Conservation (phyloP, 192 early-diverging fungal species). For the Entrophospora sp. region DNA sequence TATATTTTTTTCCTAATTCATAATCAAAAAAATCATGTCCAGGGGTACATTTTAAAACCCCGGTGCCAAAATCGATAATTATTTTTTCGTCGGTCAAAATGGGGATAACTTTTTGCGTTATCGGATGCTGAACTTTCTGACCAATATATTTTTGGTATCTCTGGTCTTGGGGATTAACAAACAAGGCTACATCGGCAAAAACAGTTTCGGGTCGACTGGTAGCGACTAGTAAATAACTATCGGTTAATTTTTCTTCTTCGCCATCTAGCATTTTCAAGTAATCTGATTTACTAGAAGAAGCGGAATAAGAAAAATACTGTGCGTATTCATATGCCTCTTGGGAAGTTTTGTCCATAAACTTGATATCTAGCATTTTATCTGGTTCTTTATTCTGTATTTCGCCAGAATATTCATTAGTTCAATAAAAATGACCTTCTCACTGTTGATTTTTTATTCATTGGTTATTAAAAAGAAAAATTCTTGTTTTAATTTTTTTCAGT, state of each 20-base stretch:
- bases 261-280: no score
- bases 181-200: conserved; percentile 13
- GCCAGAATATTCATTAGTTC: background rate
- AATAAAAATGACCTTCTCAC: conserved; percentile 11
- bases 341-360: background rate
- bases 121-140: background rate
- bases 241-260: no score
- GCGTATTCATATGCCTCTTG: background rate
- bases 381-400: background rate
- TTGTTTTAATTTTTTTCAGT: background rate
- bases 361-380: conserved; percentile 1
- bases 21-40: conserved; percentile 10
- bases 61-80: background rate
- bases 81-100: conserved; percentile 5
- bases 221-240: background rate
- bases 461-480: conserved; percentile 1
- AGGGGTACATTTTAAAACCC: conserved; percentile 12
- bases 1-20: conserved; percentile 9
- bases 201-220: conserved; percentile 12
- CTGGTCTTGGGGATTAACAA: background rate
- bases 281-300: no score
- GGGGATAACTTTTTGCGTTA: background rate
- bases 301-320: no score
- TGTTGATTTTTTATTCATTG: background rate
- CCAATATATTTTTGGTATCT: background rate